Evolutionary conservation across 306 rosid genomes (phyloP).

Genomic region (Quercus cerris): DNA sequence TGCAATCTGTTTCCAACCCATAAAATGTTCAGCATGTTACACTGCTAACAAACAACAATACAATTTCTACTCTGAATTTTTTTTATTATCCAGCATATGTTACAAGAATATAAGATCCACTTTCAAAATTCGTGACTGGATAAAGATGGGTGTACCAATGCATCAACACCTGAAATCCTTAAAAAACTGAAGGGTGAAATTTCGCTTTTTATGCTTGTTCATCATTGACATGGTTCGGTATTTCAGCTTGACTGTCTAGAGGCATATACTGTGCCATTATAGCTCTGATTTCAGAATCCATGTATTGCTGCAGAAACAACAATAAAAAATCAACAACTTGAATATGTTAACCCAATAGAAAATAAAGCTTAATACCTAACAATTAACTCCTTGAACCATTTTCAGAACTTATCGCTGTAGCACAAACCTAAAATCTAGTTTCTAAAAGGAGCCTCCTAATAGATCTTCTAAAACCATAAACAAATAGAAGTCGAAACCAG

Average conservation of each 20-base stretch:
- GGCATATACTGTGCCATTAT: constrained; percentile 99
- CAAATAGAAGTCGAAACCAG: not conserved
- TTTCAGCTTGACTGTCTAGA: constrained; percentile 87
- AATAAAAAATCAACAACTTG: constrained; percentile 17
- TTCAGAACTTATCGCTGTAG: not conserved
- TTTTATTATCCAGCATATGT: constrained; percentile 40
- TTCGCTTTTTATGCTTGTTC: constrained; percentile 50
- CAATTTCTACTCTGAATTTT: constrained; percentile 28
- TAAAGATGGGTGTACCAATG: constrained; percentile 26
- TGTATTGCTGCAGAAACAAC: constrained; percentile 73
- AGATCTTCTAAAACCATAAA: not conserved
- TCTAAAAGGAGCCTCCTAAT: not conserved
- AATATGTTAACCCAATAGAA: not conserved
- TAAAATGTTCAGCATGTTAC: constrained; percentile 25
- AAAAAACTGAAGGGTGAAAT: not conserved
- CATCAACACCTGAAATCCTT: constrained; percentile 25
- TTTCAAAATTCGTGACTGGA: constrained; percentile 45
- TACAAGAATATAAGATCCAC: constrained; percentile 30
- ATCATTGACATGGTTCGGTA: constrained; percentile 60
- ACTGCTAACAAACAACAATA: constrained; percentile 36
- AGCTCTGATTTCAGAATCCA: constrained; percentile 99
- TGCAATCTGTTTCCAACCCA: constrained; percentile 23
- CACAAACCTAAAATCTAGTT: not conserved
- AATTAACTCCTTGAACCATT: not conserved
- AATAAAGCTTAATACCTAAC: not conserved